Conservation (phyloP, 2,329 filamentous ascomycete species). For the Cadophora sp. region DNA sequence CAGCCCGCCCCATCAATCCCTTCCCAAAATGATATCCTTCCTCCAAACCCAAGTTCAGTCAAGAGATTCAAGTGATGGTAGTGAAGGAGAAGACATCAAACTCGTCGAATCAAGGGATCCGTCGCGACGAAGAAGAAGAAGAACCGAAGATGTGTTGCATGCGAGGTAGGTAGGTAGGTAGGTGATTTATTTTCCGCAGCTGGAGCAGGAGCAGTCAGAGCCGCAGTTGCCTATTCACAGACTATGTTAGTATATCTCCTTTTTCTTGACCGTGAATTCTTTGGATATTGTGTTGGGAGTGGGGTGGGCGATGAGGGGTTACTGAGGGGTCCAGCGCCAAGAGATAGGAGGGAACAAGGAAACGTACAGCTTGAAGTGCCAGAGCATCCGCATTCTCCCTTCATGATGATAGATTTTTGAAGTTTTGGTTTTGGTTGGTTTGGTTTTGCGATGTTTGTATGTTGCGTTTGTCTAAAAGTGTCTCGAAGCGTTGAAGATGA, state of each 20-base stretch:
- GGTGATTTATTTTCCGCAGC: slow-evolving; percentile 46
- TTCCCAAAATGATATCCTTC: slow-evolving; percentile 1
- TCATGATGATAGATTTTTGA: slow-evolving; percentile 43
- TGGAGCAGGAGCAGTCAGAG: slow-evolving; percentile 45
- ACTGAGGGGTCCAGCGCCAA: slow-evolving; percentile 11
- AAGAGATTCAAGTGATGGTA: neutral
- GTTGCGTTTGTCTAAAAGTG: slow-evolving; percentile 11
- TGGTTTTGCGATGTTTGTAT: neutral
- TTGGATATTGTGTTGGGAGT: neutral
- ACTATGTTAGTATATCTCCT: slow-evolving; percentile 14
- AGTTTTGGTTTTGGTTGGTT: neutral
- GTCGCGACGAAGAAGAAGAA: neutral
- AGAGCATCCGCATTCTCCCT: slow-evolving; percentile 49
- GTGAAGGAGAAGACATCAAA: neutral
- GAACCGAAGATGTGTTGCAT: slow-evolving; percentile 6
- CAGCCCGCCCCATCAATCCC: neutral
- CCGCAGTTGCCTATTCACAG: slow-evolving; percentile 40
- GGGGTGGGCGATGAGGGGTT: slow-evolving; percentile 5
- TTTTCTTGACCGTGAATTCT: neutral
- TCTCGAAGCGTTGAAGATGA: neutral
- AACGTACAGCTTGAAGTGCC: slow-evolving; percentile 46
- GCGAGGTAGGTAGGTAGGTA: neutral
- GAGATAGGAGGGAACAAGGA: neutral
- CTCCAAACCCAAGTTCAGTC: neutral
- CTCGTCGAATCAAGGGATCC: neutral